Conservation (phyloP, 2,329 filamentous ascomycete genomes). For the Aspergillus versicolor region DNA sequence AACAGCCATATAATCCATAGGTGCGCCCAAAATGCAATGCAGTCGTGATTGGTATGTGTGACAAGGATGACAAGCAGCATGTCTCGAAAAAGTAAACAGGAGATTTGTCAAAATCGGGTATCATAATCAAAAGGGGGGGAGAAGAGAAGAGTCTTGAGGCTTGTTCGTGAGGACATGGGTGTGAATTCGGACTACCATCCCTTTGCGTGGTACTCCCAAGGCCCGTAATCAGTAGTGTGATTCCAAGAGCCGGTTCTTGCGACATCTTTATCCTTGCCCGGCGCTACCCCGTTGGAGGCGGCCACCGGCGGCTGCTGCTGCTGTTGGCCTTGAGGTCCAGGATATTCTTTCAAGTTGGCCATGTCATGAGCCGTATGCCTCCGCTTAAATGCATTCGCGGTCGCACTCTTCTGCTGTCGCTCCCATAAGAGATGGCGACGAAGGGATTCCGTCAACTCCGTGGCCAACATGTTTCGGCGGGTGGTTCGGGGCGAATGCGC, state of each 20-base stretch:
- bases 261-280: constrained; percentile 57
- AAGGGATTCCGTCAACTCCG: constrained; percentile 89
- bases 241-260: constrained; percentile 75
- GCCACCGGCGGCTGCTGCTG: constrained; percentile 30
- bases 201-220: constrained; percentile 80
- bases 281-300: constrained; percentile 18
- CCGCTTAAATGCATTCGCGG: constrained; percentile 84
- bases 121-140: constrained; percentile 20
- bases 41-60: constrained; percentile 39
- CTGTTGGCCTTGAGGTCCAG: constrained; percentile 62
- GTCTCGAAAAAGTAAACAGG: constrained; percentile 13
- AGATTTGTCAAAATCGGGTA: constrained; percentile 20
- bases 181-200: constrained; percentile 64
- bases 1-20: constrained; percentile 27
- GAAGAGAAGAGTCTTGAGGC: neutral
- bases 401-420: constrained; percentile 88
- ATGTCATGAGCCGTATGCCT: constrained; percentile 89
- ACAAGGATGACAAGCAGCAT: constrained; percentile 24
- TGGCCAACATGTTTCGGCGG: constrained; percentile 90
- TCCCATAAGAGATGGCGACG: constrained; percentile 92
- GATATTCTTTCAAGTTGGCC: constrained; percentile 80
- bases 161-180: constrained; percentile 8
- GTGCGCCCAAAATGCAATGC: constrained; percentile 42
- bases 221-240: constrained; percentile 79
- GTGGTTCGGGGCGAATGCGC: constrained; percentile 89